Conservation (phyloP, 2,329 filamentous ascomycete species). For the Aphanocladium album region DNA sequence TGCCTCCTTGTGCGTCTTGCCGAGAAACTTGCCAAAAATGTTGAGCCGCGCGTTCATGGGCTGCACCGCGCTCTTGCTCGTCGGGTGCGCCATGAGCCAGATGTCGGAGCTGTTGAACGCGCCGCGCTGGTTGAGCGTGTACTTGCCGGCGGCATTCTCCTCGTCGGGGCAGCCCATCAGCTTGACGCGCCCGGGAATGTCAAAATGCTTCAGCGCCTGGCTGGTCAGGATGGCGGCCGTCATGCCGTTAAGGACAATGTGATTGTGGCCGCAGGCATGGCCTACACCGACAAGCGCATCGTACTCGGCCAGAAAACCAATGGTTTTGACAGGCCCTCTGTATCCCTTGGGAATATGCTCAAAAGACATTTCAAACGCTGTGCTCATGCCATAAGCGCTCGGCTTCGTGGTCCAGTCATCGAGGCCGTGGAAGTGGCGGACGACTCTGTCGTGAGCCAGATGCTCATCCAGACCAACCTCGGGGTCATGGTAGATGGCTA, state of each 20-base stretch:
- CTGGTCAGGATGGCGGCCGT: conserved; percentile 13
- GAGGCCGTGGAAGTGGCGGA: conserved; percentile 15
- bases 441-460: conserved; percentile 16
- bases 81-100: conserved; percentile 19
- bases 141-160: conserved; percentile 18
- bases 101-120: conserved; percentile 15
- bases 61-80: conserved; percentile 14
- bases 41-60: conserved; percentile 19
- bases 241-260: conserved; percentile 17
- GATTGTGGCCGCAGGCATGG: conserved; percentile 18
- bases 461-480: conserved; percentile 16
- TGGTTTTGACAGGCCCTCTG: conserved; percentile 7
- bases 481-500: conserved; percentile 16
- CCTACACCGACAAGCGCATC: conserved; percentile 16
- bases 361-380: conserved; percentile 15
- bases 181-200: conserved; percentile 15
- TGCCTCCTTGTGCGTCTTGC: conserved; percentile 14
- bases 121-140: conserved; percentile 14
- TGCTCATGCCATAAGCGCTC: conserved; percentile 12
- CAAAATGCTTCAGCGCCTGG: conserved; percentile 14
- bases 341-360: conserved; percentile 12
- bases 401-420: conserved; percentile 13
- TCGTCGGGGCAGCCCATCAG: conserved; percentile 16
- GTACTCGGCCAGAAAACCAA: conserved; percentile 17
- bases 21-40: conserved; percentile 14